Percentiles rank a stretch among this genome's conserved stretches.
phyloP scores from a whole-genome alignment of 257 asterid species.

The Phtheirospermum japonicum region DNA sequence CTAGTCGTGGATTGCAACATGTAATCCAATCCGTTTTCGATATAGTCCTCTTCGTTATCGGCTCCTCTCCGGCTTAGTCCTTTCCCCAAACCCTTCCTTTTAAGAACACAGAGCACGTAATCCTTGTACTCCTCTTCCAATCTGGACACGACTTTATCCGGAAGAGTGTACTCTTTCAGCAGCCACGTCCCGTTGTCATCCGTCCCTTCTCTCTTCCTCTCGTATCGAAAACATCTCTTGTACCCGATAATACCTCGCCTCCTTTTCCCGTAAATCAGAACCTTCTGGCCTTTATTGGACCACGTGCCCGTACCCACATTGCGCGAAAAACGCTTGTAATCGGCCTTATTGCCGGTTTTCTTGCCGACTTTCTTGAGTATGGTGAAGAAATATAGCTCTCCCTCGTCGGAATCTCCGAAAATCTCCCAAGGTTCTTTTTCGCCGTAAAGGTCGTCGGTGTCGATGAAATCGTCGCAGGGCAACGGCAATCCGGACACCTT shows the following conservation, averaged over 20 bases:
- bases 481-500: neutral
- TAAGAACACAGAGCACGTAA: neutral
- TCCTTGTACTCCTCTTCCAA: neutral
- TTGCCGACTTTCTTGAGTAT: neutral
- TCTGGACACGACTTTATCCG: neutral
- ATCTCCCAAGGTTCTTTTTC: neutral
- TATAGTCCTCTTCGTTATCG: no score
- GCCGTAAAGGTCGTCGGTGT: neutral
- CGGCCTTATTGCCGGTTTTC: neutral
- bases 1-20: no score
- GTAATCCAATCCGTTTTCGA: no score
- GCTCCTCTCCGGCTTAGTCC: no score
- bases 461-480: neutral
- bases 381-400: neutral
- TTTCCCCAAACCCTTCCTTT: neutral
- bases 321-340: neutral
- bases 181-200: neutral
- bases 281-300: neutral
- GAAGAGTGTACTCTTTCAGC: neutral
- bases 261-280: neutral
- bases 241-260: neutral
- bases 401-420: neutral
- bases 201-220: neutral
- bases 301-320: neutral
- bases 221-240: neutral